Base-by-base conservation (phyloP, 1,284 basidiomycete species). In the Apiotrichum domesticum region DNA sequence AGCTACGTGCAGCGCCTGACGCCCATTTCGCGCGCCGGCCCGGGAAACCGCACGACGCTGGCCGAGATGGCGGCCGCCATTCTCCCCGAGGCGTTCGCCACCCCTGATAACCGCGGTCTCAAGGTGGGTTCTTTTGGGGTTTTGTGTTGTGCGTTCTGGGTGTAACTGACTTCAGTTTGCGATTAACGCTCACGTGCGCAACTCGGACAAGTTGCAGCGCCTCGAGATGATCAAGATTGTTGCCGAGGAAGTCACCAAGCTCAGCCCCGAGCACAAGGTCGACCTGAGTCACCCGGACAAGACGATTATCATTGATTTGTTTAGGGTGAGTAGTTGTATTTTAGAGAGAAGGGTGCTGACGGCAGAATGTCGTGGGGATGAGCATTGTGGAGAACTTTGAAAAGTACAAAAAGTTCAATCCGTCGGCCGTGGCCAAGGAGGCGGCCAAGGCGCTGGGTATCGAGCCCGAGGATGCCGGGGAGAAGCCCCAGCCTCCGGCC, bases 141-240 rank as follows among this genome's bases (percentile, higher is more conserved):
- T 15, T 0, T 1, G 42, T 29, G 29, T 29, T 29, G 29, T 29
- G 29, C 3, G 29, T 29, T 29, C 29, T 29, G 29, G 29, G 29
- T 29, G 29, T 29, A 15, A 48, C 46, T 57, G 37, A 33, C 39
- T n/a, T 1, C 54, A 75, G 71, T 75, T 69, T 40, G 73, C 62
- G 0, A 68, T 73, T 34, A 57, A 65, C 14, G 60, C 66, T 4
- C 70, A 64, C 50, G 57, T 65, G 6, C 64, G 73, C 34, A 63
- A 65, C 45, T 73, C 70, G 10, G 56, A 63, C 49, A 65, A 63
- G 45, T 48, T 75, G 4, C 68, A 69, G 10, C 47, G 71, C 21
- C 57, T 75, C 54, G 66, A 71, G 13, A 67, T 72, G 66, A 75
- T 75, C 61, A 65, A 66, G 46, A 58, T 65, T 0, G 63, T 72